Conservation (phyloP, 2,329 filamentous ascomycete genomes). For the Stagonosporopsis cucurbitacearum region DNA sequence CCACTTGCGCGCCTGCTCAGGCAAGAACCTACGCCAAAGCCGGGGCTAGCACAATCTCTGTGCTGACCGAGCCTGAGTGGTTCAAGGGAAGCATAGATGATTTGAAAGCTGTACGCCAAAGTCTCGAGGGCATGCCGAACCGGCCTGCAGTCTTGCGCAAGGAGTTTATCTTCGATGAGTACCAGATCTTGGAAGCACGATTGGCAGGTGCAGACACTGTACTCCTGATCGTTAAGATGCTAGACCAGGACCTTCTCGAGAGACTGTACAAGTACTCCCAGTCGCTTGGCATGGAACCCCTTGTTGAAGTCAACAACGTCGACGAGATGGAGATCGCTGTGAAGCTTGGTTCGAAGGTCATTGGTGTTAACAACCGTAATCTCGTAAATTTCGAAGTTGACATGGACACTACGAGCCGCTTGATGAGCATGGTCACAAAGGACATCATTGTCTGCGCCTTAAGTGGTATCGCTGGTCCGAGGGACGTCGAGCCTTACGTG, state of each 20-base stretch:
- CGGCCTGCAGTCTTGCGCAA: slow-evolving; percentile 91
- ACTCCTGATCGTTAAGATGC: slow-evolving; percentile 97
- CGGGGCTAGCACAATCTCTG: slow-evolving; percentile 95
- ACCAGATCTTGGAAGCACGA: slow-evolving; percentile 94
- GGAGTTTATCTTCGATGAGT: slow-evolving; percentile 97
- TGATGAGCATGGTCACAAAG: slow-evolving; percentile 85
- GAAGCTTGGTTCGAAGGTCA: slow-evolving; percentile 83
- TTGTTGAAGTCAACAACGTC: slow-evolving; percentile 94
- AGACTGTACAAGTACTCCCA: slow-evolving; percentile 86
- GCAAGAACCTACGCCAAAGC: slow-evolving; percentile 91
- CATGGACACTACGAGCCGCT: slow-evolving; percentile 84
- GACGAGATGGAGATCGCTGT: slow-evolving; percentile 92
- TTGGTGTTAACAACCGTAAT: slow-evolving; percentile 98
- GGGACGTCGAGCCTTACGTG: slow-evolving; percentile 87
- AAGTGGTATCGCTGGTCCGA: slow-evolving; percentile 87
- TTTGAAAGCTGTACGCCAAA: slow-evolving; percentile 82
- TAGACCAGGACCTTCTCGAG: slow-evolving; percentile 75
- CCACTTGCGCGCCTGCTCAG: slow-evolving; percentile 86
- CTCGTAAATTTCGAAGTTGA: slow-evolving; percentile 97
- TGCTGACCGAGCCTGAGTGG: slow-evolving; percentile 98
- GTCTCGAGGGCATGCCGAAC: slow-evolving; percentile 88
- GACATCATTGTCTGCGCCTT: slow-evolving; percentile 90
- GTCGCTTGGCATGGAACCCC: slow-evolving; percentile 92
- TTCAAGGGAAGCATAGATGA: slow-evolving; percentile 99
- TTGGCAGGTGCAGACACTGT: slow-evolving; percentile 94